Conservation (phyloP, 192 early-diverging fungal species). For the Rhizophlyctis rosea region DNA sequence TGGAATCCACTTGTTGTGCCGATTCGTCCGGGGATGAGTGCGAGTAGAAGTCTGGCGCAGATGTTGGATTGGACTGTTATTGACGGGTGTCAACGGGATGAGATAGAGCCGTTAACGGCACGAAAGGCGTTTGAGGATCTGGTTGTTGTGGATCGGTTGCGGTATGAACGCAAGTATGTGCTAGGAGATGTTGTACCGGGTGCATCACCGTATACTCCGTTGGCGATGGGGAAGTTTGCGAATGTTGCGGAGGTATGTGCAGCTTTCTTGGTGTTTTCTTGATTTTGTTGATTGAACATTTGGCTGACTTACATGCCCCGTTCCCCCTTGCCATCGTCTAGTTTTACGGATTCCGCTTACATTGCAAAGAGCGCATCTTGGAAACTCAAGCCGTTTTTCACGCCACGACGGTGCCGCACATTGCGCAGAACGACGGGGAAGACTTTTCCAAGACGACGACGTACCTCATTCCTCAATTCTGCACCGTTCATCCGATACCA, state of each 20-base stretch:
- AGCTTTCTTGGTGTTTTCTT: too few relatives aligned
- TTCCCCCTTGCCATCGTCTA: too few relatives aligned
- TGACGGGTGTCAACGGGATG: neutral
- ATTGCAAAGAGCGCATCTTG: conserved; percentile 19
- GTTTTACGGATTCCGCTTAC: conserved; percentile 34
- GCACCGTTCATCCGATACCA: conserved; percentile 31
- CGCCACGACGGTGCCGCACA: conserved; percentile 33
- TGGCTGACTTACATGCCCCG: too few relatives aligned
- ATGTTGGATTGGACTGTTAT: conserved; percentile 2
- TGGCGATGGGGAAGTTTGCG: conserved; percentile 9
- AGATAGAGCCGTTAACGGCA: neutral
- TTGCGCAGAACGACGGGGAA: conserved; percentile 24
- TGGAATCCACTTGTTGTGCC: conserved; percentile 24
- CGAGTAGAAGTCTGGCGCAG: neutral
- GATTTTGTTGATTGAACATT: too few relatives aligned
- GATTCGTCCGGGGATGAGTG: neutral
- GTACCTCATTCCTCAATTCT: conserved; percentile 40
- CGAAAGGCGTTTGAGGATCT: conserved; percentile 24
- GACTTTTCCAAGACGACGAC: neutral
- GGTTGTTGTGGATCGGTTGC: conserved; percentile 24
- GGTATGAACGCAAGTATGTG: conserved; percentile 34
- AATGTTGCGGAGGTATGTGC: conserved; percentile 20
- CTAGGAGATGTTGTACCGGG: conserved; percentile 22
- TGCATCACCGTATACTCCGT: conserved; percentile 11
- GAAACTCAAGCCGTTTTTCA: conserved; percentile 33